phyloP scores from a whole-genome alignment of 2,329 filamentous ascomycete genomes.

The Grosmannia penicillata region DNA sequence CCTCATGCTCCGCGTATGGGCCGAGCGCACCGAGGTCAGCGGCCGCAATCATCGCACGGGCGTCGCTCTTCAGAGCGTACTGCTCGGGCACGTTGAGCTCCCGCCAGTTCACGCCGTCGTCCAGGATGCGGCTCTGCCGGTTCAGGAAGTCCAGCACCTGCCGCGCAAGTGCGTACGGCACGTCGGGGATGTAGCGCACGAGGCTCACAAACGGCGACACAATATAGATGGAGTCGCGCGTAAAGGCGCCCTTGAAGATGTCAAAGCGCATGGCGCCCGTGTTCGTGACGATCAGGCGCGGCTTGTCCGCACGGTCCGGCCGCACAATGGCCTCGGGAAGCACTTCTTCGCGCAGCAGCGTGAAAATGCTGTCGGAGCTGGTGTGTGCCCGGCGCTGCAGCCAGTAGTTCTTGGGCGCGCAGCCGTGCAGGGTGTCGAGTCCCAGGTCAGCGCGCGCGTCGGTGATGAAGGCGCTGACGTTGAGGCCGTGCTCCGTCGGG shows the following conservation, averaged over 20 bases:
- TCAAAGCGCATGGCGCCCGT: slow-evolving; percentile 90
- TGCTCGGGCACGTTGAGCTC: slow-evolving; percentile 37
- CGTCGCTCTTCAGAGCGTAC: slow-evolving; percentile 6
- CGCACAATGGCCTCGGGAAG: slow-evolving; percentile 53
- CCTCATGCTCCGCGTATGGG: no score
- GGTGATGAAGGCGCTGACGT: slow-evolving; percentile 56
- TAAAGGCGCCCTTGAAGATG: slow-evolving; percentile 85
- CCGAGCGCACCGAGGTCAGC: no score
- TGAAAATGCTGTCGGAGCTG: slow-evolving; percentile 60
- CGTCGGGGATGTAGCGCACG: slow-evolving; percentile 62
- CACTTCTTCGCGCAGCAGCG: slow-evolving; percentile 62
- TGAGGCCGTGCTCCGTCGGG: slow-evolving; percentile 56
- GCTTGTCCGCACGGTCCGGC: slow-evolving; percentile 27
- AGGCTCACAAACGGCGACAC: slow-evolving; percentile 77
- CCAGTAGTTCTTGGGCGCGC: slow-evolving; percentile 69
- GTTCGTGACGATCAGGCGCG: slow-evolving; percentile 66
- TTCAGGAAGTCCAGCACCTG: slow-evolving; percentile 51
- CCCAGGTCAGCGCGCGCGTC: slow-evolving; percentile 53
- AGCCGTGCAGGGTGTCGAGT: slow-evolving; percentile 66
- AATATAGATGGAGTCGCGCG: slow-evolving; percentile 71
- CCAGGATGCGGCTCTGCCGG: slow-evolving; percentile 33
- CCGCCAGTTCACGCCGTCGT: slow-evolving; percentile 23
- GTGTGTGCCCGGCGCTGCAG: slow-evolving; percentile 67
- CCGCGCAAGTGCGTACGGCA: slow-evolving; percentile 63
- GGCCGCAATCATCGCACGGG: not conserved